A percentile compares a stretch with the other conserved stretches of the same genome.
These are phyloP conservation scores for Geranomyces michiganensis DNA, from an alignment of 192 early-diverging fungal genomes.

Conservation along the genomic window DNA sequence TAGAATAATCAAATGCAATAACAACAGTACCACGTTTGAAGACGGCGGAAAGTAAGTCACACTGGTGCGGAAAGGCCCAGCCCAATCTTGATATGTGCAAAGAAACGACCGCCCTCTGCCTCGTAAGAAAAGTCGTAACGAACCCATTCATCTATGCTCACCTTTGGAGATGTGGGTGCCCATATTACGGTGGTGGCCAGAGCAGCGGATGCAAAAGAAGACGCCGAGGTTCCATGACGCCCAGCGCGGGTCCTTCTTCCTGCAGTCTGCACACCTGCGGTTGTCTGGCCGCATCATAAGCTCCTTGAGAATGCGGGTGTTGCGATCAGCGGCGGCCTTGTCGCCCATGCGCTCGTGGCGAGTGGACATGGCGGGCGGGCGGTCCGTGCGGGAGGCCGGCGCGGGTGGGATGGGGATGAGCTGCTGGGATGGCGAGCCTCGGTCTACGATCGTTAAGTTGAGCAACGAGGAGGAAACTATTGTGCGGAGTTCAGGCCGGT, in stretches of 20 bases:
- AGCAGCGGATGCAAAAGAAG: conserved; percentile 94
- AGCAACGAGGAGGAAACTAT: too few relatives aligned
- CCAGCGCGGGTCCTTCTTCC: conserved; percentile 79
- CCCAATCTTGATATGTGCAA: too few relatives aligned
- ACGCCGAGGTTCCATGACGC: conserved; percentile 88
- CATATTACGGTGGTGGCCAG: conserved; percentile 78
- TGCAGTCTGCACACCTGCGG: conserved; percentile 78
- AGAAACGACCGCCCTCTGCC: too few relatives aligned
- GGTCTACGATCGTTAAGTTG: too few relatives aligned
- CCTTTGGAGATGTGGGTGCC: conserved; percentile 86
- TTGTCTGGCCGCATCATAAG: conserved; percentile 72
- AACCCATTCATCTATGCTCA: conserved; percentile 34
- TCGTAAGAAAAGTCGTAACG: not conserved
- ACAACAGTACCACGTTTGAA: too few relatives aligned
- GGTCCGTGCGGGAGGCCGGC: too few relatives aligned
- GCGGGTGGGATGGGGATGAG: too few relatives aligned
- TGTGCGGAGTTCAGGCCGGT: too few relatives aligned
- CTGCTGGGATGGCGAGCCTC: too few relatives aligned
- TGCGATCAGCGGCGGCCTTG: conserved; percentile 71
- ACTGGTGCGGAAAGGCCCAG: not conserved
- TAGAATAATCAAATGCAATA: too few relatives aligned
- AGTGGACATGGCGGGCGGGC: conserved; percentile 49
- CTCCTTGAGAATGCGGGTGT: conserved; percentile 70
- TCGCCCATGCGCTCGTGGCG: conserved; percentile 67
- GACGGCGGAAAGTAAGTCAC: not conserved